Percentiles rank a stretch among this genome's conserved stretches.
Conservation (phyloP, 1,284 basidiomycete genomes). For the Tetrapyrgos nigripes region DNA sequence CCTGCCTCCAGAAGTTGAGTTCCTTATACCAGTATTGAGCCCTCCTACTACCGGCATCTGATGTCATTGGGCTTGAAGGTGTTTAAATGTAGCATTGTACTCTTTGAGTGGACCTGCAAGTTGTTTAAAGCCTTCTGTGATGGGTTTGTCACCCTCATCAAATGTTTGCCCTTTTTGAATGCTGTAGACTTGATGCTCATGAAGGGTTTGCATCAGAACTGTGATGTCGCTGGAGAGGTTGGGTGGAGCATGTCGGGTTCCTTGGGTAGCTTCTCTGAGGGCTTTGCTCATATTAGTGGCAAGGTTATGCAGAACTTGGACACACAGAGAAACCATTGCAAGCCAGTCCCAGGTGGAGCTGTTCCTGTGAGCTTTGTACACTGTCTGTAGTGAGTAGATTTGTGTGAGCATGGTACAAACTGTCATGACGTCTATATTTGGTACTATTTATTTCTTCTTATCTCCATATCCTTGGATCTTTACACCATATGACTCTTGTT, state of each 20-base stretch:
- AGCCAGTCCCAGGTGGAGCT: conserved; percentile 48
- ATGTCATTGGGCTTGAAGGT: conserved; percentile 4
- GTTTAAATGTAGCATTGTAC: conserved; percentile 21
- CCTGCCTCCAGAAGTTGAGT: no score
- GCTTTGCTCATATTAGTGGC: conserved; percentile 31
- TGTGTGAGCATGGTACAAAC: no score
- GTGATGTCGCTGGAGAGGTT: conserved; percentile 35
- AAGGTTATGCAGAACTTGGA: conserved; percentile 38
- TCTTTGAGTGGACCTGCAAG: conserved; percentile 25
- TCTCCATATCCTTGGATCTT: no score
- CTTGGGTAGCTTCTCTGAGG: conserved; percentile 38
- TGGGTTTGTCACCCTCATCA: conserved; percentile 24
- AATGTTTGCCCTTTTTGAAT: conserved; percentile 22
- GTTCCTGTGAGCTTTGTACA: conserved; percentile 41
- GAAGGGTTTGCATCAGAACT: conserved; percentile 30
- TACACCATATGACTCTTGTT: no score
- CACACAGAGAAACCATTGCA: conserved; percentile 40
- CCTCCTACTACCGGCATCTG: background rate
- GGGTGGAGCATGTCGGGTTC: conserved; percentile 31
- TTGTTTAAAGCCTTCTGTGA: conserved; percentile 20
- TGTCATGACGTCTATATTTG: no score
- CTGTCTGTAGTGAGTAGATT: no score
- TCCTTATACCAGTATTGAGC: no score
- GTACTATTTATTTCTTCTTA: conserved; percentile 20
- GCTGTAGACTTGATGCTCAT: conserved; percentile 30